phyloP scores from a whole-genome alignment of 2,329 filamentous ascomycete species.

The Pseudopithomyces chartarum region DNA sequence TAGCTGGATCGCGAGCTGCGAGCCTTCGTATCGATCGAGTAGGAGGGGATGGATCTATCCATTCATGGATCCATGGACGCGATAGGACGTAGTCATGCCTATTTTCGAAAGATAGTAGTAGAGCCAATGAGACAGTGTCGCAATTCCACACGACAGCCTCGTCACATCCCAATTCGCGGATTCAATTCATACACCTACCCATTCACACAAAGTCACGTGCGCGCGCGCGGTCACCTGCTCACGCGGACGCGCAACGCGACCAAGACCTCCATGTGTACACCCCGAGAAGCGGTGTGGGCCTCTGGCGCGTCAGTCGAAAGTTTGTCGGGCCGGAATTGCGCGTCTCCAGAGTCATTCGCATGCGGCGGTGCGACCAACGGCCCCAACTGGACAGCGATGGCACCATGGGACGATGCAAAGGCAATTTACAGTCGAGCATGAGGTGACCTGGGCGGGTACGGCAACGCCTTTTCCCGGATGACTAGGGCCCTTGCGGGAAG shows the following conservation, averaged over 20 bases:
- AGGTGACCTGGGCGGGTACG: not conserved
- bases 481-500: not conserved
- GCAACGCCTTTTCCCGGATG: not conserved
- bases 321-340: not conserved
- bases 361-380: not conserved
- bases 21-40: too few relatives aligned
- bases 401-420: constrained; percentile 1
- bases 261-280: not conserved
- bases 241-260: not conserved
- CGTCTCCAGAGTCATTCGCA: not conserved
- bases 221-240: not conserved
- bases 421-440: not conserved
- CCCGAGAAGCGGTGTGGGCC: not conserved
- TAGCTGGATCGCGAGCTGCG: too few relatives aligned
- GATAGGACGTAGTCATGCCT: too few relatives aligned
- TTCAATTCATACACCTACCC: too few relatives aligned
- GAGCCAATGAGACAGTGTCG: too few relatives aligned
- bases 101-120: too few relatives aligned
- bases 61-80: too few relatives aligned
- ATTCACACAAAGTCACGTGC: constrained; percentile 6
- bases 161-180: too few relatives aligned
- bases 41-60: too few relatives aligned
- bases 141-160: too few relatives aligned
- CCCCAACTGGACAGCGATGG: not conserved
- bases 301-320: not conserved